phyloP scores from a whole-genome alignment of 129 eudicot genomes.

The Tagetes patula region DNA sequence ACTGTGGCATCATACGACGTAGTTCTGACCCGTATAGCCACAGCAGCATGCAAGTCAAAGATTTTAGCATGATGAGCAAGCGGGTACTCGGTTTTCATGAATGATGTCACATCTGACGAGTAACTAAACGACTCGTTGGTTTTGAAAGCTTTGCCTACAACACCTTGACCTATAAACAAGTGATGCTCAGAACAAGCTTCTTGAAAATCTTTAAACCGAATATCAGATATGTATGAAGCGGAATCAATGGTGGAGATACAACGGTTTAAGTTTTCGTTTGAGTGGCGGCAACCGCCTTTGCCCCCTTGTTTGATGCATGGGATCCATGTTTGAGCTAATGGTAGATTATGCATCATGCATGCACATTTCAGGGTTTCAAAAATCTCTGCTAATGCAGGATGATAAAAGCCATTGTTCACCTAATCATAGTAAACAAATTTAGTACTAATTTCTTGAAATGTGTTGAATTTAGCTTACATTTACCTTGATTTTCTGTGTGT shows the following conservation, averaged over 20 bases:
- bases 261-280: conserved; percentile 55
- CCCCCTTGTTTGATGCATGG: conserved; percentile 85
- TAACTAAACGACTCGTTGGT: conserved; percentile 65
- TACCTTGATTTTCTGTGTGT: conserved; percentile 53
- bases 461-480: conserved; percentile 5
- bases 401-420: conserved; percentile 46
- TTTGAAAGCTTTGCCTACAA: conserved; percentile 70
- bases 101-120: conserved; percentile 60
- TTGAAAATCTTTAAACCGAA: conserved; percentile 51
- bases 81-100: conserved; percentile 75
- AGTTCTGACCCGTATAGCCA: conserved; percentile 83
- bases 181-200: conserved; percentile 96
- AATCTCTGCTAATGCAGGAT: conserved; percentile 79
- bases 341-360: conserved; percentile 66
- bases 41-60: conserved; percentile 75
- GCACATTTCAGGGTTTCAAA: conserved; percentile 56
- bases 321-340: conserved; percentile 92
- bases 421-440: conserved; percentile 21
- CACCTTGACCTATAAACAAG: conserved; percentile 81
- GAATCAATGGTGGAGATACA: conserved; percentile 80
- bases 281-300: conserved; percentile 68
- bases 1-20: conserved; percentile 42
- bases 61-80: conserved; percentile 83
- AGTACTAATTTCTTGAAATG: neutral
- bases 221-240: conserved; percentile 59